A percentile compares a stretch with the other conserved stretches of the same genome.
Evolutionary conservation across 2,329 filamentous ascomycete genomes (phyloP).

Genomic region (Fusarium tjaetaba): DNA sequence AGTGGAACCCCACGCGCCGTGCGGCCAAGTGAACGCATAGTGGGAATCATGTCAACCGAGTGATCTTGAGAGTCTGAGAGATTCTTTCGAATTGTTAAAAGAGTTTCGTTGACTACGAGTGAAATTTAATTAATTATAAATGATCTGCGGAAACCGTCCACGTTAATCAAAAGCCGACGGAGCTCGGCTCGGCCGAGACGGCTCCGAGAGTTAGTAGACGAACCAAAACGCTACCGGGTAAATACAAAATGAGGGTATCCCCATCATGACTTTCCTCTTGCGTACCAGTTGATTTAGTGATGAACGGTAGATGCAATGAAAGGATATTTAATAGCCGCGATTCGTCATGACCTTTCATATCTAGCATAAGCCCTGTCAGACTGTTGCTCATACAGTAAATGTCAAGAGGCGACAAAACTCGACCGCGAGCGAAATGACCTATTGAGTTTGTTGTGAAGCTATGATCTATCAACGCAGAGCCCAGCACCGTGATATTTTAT

Average conservation of each 20-base stretch:
- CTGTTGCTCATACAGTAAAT: no score
- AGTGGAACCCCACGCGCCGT: background rate
- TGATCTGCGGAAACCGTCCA: background rate
- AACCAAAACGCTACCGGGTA: background rate
- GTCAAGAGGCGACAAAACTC: no score
- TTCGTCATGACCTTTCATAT: no score
- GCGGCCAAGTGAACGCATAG: background rate
- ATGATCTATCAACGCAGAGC: no score
- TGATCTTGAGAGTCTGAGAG: rapidly evolving
- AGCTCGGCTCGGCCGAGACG: background rate
- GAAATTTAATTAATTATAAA: background rate
- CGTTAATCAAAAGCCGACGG: background rate
- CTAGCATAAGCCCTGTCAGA: no score
- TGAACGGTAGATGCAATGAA: no score
- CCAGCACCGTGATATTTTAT: rapidly evolving
- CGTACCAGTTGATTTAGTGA: no score
- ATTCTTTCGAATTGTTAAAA: rapidly evolving
- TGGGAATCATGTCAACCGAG: background rate
- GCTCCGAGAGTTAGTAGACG: background rate
- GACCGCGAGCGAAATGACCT: no score
- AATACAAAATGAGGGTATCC: background rate
- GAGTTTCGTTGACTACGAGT: background rate
- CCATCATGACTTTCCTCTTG: no score
- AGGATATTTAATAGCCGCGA: no score
- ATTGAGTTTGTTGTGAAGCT: no score